Evolutionary conservation across 495 filamentous ascomycete genomes (phyloP), one percentile per base, ranked within the genome.

Genomic region (Xylaria telfairii): DNA sequence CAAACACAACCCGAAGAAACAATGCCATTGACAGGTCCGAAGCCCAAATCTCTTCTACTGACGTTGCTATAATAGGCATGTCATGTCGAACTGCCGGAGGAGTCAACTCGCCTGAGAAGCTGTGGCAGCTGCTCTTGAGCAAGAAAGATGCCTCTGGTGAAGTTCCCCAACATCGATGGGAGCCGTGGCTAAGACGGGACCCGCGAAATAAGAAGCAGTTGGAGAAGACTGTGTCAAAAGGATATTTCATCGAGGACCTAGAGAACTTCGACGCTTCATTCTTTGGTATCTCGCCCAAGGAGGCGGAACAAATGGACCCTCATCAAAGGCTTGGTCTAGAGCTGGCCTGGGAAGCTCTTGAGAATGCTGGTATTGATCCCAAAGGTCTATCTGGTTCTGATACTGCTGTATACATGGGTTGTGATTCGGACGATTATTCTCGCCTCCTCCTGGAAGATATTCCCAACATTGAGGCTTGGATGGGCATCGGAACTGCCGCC

Each of bases 301-400:
- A 79, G 44, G 77, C 76, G 4, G 72, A 70, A 26, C 17, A 41
- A 7, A 73, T 83, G 60, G 82, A 83, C 30, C 82, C 81, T 4
- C 76, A 79, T 67, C 78, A 81, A 47, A 63, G 81, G 3, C 70
- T 87, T 0, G 74, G 88, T 15, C 78, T 92, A 10, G 90, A 92
- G 71, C 76, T 81, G 1, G 81, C 83, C 3, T 91, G 89, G 61
- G 87, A 91, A 69, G 83, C 83, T 0, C 76, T 91, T 13, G 88
- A 91, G 56, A 80, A 81, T 30, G 84, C 78, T 75, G 83, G 83
- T 2, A 71, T 82, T 10, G 71, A 79, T 0, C 26, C 74, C 80
- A 54, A 74, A 67, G 0, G 54, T 72, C 17, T 84, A 73, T 70
- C 70, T 71, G 53, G 81, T 81, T 30, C 73, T 67, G 49, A 56